Evolutionary conservation across 768 basidiomycete genomes (phyloP).

Genomic region (Phanerochaete sordida): DNA sequence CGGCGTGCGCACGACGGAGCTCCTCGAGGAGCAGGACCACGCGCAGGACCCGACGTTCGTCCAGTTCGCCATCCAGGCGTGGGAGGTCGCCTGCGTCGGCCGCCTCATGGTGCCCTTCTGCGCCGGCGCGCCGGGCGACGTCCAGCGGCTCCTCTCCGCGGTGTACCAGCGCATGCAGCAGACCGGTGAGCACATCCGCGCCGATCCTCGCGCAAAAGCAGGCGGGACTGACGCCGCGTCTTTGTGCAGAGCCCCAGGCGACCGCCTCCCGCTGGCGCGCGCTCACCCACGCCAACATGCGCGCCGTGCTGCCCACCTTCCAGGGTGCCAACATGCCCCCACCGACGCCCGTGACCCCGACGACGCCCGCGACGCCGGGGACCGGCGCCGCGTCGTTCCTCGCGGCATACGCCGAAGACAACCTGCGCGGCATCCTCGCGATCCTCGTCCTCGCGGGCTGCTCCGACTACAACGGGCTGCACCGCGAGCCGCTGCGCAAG

Average conservation of each 20-base stretch:
- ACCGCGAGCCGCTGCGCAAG: slow-evolving; percentile 26
- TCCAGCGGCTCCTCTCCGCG: slow-evolving; percentile 24
- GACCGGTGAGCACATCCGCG: slow-evolving; percentile 20
- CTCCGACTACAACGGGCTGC: slow-evolving; percentile 24
- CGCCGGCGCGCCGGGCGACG: slow-evolving; percentile 27
- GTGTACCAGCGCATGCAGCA: slow-evolving; percentile 31
- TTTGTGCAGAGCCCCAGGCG: slow-evolving; percentile 29
- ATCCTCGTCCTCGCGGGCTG: slow-evolving; percentile 30
- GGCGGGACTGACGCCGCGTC: background rate
- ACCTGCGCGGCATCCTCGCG: slow-evolving; percentile 29
- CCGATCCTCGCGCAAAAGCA: background rate
- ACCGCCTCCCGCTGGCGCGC: slow-evolving; percentile 34
- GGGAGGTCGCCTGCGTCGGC: slow-evolving; percentile 31
- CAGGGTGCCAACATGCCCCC: background rate
- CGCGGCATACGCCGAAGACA: slow-evolving; percentile 17
- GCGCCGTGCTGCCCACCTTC: slow-evolving; percentile 14
- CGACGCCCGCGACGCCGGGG: slow-evolving; percentile 22
- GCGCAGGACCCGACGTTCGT: slow-evolving; percentile 31
- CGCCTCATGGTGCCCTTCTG: slow-evolving; percentile 31
- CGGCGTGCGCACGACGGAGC: slow-evolving; percentile 25
- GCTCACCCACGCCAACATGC: slow-evolving; percentile 29
- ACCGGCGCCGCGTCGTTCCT: slow-evolving; percentile 12
- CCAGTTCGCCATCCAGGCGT: slow-evolving; percentile 35
- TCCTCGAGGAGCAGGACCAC: slow-evolving; percentile 26
- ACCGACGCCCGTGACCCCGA: slow-evolving; percentile 14